These are phyloP conservation scores for Cudoniella acicularis DNA, from an alignment of 495 filamentous ascomycete genomes.

Conservation along the genomic window DNA sequence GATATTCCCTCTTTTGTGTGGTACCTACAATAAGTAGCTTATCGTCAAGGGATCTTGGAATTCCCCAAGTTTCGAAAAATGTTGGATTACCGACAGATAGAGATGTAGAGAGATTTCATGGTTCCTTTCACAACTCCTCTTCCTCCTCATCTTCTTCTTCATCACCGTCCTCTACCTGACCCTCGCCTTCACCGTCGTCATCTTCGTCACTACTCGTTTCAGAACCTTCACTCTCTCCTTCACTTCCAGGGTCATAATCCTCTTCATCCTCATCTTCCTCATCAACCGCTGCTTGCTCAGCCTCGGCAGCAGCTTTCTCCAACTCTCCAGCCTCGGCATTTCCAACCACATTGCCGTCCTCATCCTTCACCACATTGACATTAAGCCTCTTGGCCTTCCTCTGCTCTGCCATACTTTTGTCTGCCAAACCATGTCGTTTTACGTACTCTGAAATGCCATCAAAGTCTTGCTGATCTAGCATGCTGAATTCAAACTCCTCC, in stretches of 20 bases:
- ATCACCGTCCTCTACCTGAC: constrained; percentile 34
- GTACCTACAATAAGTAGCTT: too few species aligned
- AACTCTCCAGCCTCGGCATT: constrained; percentile 47
- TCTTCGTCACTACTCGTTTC: neutral
- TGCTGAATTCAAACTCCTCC: constrained; percentile 75
- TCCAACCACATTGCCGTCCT: constrained; percentile 40
- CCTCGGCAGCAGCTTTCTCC: constrained; percentile 57
- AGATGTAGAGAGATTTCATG: too few species aligned
- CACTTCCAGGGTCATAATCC: constrained; percentile 44
- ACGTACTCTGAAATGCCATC: constrained; percentile 82
- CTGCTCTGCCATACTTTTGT: constrained; percentile 86
- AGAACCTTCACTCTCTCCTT: constrained; percentile 19
- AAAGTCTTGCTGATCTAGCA: constrained; percentile 85
- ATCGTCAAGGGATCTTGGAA: too few species aligned
- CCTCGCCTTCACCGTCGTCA: neutral
- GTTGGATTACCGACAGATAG: too few species aligned
- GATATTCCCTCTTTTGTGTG: too few species aligned
- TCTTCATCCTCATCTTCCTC: constrained; percentile 82
- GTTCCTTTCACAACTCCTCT: neutral
- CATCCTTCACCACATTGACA: constrained; percentile 57
- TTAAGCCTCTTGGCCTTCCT: constrained; percentile 75
- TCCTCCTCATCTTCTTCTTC: constrained; percentile 1
- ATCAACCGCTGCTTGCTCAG: constrained; percentile 44
- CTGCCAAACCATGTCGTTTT: constrained; percentile 74
- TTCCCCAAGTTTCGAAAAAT: too few species aligned